These are phyloP conservation scores for Leersia perrieri DNA, from an alignment of 176 grass and related monocot genomes.

Conservation along the genomic window DNA sequence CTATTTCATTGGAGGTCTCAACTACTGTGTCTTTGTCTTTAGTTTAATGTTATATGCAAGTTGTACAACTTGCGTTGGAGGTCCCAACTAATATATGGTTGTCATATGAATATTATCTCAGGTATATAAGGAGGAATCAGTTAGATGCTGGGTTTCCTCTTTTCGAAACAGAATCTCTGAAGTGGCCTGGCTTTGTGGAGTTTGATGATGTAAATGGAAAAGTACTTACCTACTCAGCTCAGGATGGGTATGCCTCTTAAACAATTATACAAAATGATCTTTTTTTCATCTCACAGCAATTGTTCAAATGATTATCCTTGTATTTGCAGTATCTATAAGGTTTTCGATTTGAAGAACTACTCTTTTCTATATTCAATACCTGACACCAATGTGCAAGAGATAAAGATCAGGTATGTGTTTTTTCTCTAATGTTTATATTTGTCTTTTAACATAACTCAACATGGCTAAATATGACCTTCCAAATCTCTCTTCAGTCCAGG, in stretches of 20 bases:
- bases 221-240: slow-evolving; percentile 88
- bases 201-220: slow-evolving; percentile 98
- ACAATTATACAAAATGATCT: not conserved
- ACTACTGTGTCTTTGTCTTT: no score
- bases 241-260: slow-evolving; percentile 61
- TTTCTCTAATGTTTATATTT: not conserved
- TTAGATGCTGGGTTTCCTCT: slow-evolving; percentile 89
- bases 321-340: slow-evolving; percentile 84
- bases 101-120: slow-evolving; percentile 38
- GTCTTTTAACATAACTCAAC: not conserved
- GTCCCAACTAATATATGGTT: not conserved
- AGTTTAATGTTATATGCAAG: not conserved
- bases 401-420: slow-evolving; percentile 78
- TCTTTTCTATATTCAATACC: slow-evolving; percentile 82
- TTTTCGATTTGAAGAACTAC: slow-evolving; percentile 97
- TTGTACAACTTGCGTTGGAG: not conserved
- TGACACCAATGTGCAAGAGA: slow-evolving; percentile 89
- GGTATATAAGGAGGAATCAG: slow-evolving; percentile 87
- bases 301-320: slow-evolving; percentile 13
- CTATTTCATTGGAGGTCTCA: not conserved
- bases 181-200: slow-evolving; percentile 97
- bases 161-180: slow-evolving; percentile 85
- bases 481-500: slow-evolving; percentile 60
- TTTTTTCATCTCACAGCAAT: not conserved
- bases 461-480: not conserved